These are phyloP conservation scores for Scleroderma citrinum DNA, from an alignment of 768 basidiomycete species.

Conservation along the genomic window DNA sequence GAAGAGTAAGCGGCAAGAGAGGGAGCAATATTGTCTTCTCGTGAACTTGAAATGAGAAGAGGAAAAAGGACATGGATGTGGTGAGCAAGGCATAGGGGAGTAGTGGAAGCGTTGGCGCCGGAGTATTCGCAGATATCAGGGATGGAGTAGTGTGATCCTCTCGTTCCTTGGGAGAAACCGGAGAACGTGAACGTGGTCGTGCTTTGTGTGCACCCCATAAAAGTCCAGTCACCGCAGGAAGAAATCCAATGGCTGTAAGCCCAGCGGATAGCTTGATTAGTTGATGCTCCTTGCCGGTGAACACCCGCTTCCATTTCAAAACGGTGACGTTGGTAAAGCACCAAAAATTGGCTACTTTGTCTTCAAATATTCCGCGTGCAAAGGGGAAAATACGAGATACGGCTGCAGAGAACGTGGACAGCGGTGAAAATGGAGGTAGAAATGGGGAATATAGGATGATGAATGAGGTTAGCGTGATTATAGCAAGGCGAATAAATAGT, in stretches of 20 bases:
- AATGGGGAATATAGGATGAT: constrained; percentile 72
- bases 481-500: constrained; percentile 62
- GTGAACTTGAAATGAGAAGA: constrained; percentile 96
- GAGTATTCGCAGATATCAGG: constrained; percentile 10
- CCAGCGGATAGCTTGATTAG: constrained; percentile 63
- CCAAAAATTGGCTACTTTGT: constrained; percentile 98
- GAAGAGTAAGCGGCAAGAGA: constrained; percentile 74
- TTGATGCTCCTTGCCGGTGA: constrained; percentile 34
- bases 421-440: constrained; percentile 58
- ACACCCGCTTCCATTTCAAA: constrained; percentile 68
- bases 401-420: constrained; percentile 49
- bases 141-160: background rate
- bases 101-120: constrained; percentile 55
- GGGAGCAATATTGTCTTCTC: constrained; percentile 90
- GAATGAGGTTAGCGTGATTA: constrained; percentile 59
- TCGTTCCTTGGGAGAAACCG: background rate
- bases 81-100: constrained; percentile 77
- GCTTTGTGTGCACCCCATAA: constrained; percentile 34
- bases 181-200: constrained; percentile 4
- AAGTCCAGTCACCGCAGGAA: constrained; percentile 50
- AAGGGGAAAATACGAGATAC: constrained; percentile 88
- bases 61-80: constrained; percentile 86
- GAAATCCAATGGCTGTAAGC: constrained; percentile 66
- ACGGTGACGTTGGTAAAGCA: constrained; percentile 79
- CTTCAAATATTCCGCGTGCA: constrained; percentile 84